These are phyloP conservation scores for Kwoniella mangroviensis DNA, from an alignment of 768 basidiomycete genomes.

Conservation along the genomic window DNA sequence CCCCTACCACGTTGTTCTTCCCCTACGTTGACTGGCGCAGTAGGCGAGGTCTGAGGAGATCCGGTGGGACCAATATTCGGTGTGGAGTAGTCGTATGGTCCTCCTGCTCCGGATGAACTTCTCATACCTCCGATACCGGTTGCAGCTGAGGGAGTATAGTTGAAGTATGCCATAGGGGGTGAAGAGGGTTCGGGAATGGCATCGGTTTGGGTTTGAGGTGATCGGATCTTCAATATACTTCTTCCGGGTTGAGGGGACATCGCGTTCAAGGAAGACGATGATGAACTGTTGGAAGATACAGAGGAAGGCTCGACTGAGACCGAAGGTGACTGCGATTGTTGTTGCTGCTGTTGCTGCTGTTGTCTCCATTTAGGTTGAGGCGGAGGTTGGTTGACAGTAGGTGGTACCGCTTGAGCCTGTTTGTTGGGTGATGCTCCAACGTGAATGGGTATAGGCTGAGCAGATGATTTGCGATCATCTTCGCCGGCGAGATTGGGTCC, in stretches of 20 bases:
- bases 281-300: conserved; percentile 55
- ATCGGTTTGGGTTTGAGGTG: conserved; percentile 23
- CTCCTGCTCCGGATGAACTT: conserved; percentile 16
- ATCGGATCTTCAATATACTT: conserved; percentile 57
- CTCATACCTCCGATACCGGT: conserved; percentile 57
- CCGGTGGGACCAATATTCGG: conserved; percentile 27
- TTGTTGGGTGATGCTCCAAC: conserved; percentile 36
- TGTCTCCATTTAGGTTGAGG: conserved; percentile 46
- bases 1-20: conserved; percentile 25
- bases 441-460: conserved; percentile 56
- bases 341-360: conserved; percentile 14
- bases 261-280: conserved; percentile 25
- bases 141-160: conserved; percentile 57
- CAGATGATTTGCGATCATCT: conserved; percentile 53
- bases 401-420: conserved; percentile 22
- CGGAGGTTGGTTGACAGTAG: conserved; percentile 45
- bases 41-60: conserved; percentile 30
- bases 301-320: conserved; percentile 51
- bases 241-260: conserved; percentile 40
- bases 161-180: conserved; percentile 52
- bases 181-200: conserved; percentile 37
- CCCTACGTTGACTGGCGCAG: not conserved
- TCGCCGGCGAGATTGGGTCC: conserved; percentile 65
- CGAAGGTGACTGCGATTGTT: not conserved
- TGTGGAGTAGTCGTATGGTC: conserved; percentile 22